These are phyloP conservation scores for Magnusiomyces fungicola DNA, from an alignment of 1,139 yeast genomes.

Conservation along the genomic window DNA sequence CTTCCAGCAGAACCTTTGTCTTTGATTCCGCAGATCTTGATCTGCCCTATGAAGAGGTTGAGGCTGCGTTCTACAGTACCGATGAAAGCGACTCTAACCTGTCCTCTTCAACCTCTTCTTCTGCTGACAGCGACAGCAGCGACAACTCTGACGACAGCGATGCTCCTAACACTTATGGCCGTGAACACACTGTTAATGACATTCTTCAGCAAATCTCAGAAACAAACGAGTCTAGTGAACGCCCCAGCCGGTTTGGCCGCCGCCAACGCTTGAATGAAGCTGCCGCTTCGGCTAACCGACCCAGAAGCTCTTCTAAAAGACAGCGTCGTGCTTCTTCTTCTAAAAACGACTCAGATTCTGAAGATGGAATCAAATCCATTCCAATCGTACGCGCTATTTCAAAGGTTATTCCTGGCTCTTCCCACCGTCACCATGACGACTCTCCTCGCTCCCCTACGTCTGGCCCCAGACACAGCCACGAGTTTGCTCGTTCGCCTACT, in stretches of 20 bases:
- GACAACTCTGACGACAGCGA: background rate
- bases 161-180: background rate
- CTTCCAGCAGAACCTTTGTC: conserved; percentile 1
- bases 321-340: background rate
- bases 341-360: background rate
- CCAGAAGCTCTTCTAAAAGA: too few relatives aligned
- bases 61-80: background rate
- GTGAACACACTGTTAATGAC: background rate
- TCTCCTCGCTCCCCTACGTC: too few relatives aligned
- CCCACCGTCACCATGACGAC: too few relatives aligned
- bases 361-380: background rate
- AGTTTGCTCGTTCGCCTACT: background rate
- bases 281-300: too few relatives aligned
- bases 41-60: background rate
- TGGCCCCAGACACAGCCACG: background rate
- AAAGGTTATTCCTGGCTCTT: too few relatives aligned
- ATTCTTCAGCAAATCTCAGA: background rate
- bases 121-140: background rate
- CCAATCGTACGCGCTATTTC: background rate
- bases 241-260: background rate
- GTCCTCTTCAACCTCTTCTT: background rate
- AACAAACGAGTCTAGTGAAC: background rate
- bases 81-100: conserved; percentile 3
- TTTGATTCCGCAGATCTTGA: background rate
- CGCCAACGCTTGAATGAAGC: too few relatives aligned